Evolutionary conservation across 2,329 filamentous ascomycete species (phyloP).

Genomic region (Aspergillus fischeri): DNA sequence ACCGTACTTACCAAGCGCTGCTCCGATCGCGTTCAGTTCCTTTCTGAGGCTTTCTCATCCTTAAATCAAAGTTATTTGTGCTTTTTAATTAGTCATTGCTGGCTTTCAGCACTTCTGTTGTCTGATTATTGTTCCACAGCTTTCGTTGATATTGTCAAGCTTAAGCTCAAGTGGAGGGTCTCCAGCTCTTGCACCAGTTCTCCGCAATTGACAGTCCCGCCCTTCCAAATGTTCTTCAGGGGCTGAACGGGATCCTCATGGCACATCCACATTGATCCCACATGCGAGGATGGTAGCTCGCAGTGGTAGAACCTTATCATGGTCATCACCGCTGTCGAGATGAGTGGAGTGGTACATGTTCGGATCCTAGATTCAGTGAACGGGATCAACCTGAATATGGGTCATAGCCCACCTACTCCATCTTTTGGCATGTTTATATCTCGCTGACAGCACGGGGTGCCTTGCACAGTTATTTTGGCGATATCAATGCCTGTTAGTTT

Average conservation of each 20-base stretch:
- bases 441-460: not conserved
- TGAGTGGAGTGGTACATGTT: constrained; percentile 15
- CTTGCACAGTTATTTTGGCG: not conserved
- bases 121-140: not conserved
- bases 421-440: not conserved
- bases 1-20: not conserved
- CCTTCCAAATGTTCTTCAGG: constrained; percentile 14
- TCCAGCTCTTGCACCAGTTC: constrained; percentile 14
- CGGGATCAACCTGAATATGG: constrained; percentile 14
- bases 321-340: constrained; percentile 13
- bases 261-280: constrained; percentile 23
- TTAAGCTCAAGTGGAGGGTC: not conserved
- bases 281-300: constrained; percentile 14
- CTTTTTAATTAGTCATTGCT: not conserved
- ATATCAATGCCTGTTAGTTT: not conserved
- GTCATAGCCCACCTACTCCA: constrained; percentile 9
- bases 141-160: not conserved
- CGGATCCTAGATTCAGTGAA: constrained; percentile 1
- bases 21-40: constrained; percentile 8
- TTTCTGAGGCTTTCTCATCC: constrained; percentile 1
- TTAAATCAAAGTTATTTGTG: not conserved
- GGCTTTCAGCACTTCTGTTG: not conserved
- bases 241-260: constrained; percentile 17
- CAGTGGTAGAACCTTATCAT: constrained; percentile 19
- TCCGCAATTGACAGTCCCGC: constrained; percentile 24